phyloP scores from a whole-genome alignment of 257 asterid species.

The Jacaranda copaia region DNA sequence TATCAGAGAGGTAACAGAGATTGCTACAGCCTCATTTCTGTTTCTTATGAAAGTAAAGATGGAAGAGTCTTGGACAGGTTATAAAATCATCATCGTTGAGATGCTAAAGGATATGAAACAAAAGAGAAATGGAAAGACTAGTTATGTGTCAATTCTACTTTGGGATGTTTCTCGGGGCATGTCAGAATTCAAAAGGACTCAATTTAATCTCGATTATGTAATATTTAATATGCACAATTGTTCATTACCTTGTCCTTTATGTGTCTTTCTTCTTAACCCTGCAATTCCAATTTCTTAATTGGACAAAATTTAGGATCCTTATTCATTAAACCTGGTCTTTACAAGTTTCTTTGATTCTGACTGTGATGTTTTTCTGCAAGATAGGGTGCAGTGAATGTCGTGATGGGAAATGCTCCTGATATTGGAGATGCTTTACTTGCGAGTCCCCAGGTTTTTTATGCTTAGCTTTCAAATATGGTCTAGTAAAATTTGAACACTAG shows the following conservation, averaged over 20 bases:
- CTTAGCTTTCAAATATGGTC: conserved; percentile 27
- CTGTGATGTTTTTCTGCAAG: conserved; percentile 42
- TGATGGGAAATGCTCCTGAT: conserved; percentile 89
- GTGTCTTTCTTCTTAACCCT: conserved; percentile 4
- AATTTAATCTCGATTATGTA: conserved; percentile 27
- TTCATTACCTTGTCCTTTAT: conserved; percentile 12
- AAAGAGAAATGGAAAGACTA: conserved; percentile 19
- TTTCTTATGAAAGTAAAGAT: background rate
- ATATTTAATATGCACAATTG: conserved; percentile 25
- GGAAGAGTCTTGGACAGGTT: background rate
- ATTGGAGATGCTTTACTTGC: conserved; percentile 89
- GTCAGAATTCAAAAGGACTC: conserved; percentile 10
- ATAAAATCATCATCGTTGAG: conserved; percentile 21
- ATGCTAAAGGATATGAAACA: conserved; percentile 24
- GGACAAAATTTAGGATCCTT: conserved; percentile 25
- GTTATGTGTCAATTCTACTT: conserved; percentile 18
- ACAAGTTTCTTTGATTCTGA: conserved; percentile 21
- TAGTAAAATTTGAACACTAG: background rate
- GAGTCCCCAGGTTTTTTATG: conserved; percentile 64
- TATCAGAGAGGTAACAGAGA: background rate
- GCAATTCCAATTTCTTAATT: conserved; percentile 1
- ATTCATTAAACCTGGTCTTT: conserved; percentile 11
- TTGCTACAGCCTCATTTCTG: background rate
- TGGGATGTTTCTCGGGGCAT: conserved; percentile 2
- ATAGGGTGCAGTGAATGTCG: conserved; percentile 92